Conservation (phyloP, 257 asterid genomes). For the Primulina eburnea region DNA sequence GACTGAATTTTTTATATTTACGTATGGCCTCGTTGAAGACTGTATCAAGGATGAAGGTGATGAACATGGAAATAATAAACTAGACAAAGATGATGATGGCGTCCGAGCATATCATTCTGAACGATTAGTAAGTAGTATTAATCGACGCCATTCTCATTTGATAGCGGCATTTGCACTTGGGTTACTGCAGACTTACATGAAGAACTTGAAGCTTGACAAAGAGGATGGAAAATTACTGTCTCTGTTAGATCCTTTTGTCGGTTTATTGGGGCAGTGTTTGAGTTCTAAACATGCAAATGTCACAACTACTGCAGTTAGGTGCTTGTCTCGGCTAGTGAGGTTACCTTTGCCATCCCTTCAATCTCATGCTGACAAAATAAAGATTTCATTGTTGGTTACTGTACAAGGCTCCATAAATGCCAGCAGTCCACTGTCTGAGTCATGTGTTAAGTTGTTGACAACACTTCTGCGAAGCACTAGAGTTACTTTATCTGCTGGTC, state of each 20-base stretch:
- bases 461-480: conserved; percentile 61
- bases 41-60: conserved; percentile 43
- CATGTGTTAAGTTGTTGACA: conserved; percentile 74
- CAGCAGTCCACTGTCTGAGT: conserved; percentile 63
- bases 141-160: conserved; percentile 62
- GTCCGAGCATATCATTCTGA: conserved; percentile 26
- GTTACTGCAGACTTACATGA: conserved; percentile 62
- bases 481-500: conserved; percentile 70
- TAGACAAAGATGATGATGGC: conserved; percentile 32
- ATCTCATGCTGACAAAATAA: conserved; percentile 65
- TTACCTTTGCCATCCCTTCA: conserved; percentile 77
- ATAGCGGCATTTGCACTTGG: conserved; percentile 73
- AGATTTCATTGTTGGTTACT: conserved; percentile 64
- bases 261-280: conserved; percentile 63
- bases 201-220: conserved; percentile 49
- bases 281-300: conserved; percentile 70
- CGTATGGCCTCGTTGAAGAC: conserved; percentile 61
- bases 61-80: conserved; percentile 33
- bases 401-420: conserved; percentile 65
- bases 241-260: conserved; percentile 69
- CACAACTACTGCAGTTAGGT: conserved; percentile 62
- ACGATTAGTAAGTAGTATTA: conserved; percentile 43
- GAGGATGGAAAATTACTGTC: conserved; percentile 51
- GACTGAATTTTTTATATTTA: conserved; percentile 65
- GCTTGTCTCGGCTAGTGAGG: conserved; percentile 61